These are phyloP conservation scores for Fraxinus dipetala DNA, from an alignment of 305 asterid genomes.

Conservation along the genomic window DNA sequence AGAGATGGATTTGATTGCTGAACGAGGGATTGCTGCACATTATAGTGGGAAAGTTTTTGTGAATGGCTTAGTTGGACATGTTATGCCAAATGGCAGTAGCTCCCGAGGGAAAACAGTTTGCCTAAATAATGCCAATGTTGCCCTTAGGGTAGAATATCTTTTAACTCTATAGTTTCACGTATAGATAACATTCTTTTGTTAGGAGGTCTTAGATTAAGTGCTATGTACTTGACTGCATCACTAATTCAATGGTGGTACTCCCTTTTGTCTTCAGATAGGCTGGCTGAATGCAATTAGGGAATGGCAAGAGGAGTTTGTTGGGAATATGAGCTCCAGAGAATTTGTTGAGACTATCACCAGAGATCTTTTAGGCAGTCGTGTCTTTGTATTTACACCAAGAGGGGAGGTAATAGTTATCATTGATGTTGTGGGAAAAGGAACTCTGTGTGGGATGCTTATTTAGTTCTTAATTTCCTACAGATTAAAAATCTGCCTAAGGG, in stretches of 20 bases:
- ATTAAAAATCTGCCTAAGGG: conserved; percentile 88
- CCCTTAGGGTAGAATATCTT: conserved; percentile 64
- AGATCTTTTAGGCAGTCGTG: conserved; percentile 92
- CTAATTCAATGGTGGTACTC: conserved; percentile 22
- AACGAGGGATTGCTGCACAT: conserved; percentile 94
- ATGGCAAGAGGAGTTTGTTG: conserved; percentile 98
- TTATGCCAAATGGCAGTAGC: conserved; percentile 47
- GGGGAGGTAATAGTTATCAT: conserved; percentile 63
- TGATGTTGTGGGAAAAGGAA: background rate
- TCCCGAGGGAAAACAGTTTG: conserved; percentile 63
- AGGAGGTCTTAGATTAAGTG: background rate
- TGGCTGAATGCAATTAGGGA: conserved; percentile 98
- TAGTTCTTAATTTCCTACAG: conserved; percentile 36
- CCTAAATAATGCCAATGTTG: conserved; percentile 86
- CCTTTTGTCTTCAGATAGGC: conserved; percentile 58
- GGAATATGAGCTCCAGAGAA: conserved; percentile 92
- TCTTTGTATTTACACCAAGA: conserved; percentile 86
- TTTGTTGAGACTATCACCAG: conserved; percentile 88
- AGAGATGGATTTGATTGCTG: conserved; percentile 91
- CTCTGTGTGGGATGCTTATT: conserved; percentile 11
- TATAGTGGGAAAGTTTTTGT: conserved; percentile 80
- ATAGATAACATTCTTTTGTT: conserved; percentile 10
- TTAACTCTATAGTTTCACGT: conserved; percentile 15
- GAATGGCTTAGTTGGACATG: conserved; percentile 77
- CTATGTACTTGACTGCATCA: conserved; percentile 6